Conservation (phyloP, 176 grass and related monocot species). For the Echinochloa phyllopogon region DNA sequence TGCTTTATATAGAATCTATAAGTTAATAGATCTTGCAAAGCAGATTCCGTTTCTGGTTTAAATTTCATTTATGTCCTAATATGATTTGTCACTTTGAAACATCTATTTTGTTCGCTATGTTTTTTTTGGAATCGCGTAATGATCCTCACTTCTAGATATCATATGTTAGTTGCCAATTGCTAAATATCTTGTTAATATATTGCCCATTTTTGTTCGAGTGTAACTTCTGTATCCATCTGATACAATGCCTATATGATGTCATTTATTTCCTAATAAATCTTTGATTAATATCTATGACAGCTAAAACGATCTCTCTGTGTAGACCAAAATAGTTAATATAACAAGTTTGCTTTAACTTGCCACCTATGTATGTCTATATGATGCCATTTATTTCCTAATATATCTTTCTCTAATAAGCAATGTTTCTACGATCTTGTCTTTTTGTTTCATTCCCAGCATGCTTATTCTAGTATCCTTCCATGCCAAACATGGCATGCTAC, state of each 20-base stretch:
- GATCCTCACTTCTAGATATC: too few relatives aligned
- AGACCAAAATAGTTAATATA: constrained; percentile 35
- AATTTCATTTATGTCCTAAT: too few relatives aligned
- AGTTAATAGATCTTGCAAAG: too few relatives aligned
- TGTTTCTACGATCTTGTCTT: not conserved
- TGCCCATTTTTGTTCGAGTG: constrained; percentile 2
- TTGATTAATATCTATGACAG: constrained; percentile 71
- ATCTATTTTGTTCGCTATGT: too few relatives aligned
- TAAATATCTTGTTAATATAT: not conserved
- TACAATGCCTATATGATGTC: constrained; percentile 3
- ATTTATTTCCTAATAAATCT: not conserved
- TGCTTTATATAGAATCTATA: too few relatives aligned
- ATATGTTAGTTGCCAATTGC: not conserved
- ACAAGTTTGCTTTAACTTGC: constrained; percentile 26
- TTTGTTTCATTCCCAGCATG: not conserved
- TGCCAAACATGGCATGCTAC: not conserved
- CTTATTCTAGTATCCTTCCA: not conserved
- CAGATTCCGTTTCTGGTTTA: too few relatives aligned
- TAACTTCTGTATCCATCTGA: constrained; percentile 22
- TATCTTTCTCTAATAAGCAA: not conserved
- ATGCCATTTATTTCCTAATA: too few relatives aligned
- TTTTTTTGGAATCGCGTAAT: too few relatives aligned
- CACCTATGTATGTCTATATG: constrained; percentile 10
- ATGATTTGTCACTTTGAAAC: too few relatives aligned
- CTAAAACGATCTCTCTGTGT: constrained; percentile 45